Conservation (phyloP, 495 filamentous ascomycete species). For the Aspergillus avenaceus region DNA sequence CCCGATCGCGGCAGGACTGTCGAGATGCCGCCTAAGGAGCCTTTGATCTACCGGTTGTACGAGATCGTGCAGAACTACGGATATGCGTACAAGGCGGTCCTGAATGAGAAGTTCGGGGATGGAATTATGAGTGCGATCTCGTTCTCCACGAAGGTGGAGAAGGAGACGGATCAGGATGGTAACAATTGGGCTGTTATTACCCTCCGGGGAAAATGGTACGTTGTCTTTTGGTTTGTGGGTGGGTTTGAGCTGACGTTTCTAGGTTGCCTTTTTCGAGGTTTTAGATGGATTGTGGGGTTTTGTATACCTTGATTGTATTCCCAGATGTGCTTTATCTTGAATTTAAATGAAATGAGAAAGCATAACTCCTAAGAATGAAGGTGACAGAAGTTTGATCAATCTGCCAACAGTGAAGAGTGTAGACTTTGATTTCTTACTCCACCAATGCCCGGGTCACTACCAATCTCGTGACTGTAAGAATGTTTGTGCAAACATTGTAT, state of each 20-base stretch:
- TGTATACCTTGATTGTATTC: background rate
- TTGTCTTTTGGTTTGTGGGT: background rate
- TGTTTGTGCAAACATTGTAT: too few relatives aligned
- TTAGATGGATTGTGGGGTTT: constrained; percentile 32
- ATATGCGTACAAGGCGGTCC: constrained; percentile 89
- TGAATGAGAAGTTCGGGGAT: constrained; percentile 99
- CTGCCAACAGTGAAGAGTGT: too few relatives aligned
- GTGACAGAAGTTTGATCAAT: too few relatives aligned
- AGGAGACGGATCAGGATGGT: constrained; percentile 84
- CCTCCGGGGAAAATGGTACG: constrained; percentile 86
- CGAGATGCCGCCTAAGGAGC: constrained; percentile 93
- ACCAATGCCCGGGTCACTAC: too few relatives aligned
- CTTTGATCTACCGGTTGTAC: constrained; percentile 88
- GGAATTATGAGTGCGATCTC: constrained; percentile 98
- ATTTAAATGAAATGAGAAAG: too few relatives aligned
- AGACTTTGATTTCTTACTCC: too few relatives aligned
- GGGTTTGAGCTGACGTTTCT: constrained; percentile 7
- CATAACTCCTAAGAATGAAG: too few relatives aligned
- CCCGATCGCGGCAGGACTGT: constrained; percentile 80
- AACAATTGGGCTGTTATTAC: constrained; percentile 87
- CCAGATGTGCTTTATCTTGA: background rate
- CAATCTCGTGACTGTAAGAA: too few relatives aligned
- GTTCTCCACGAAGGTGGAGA: constrained; percentile 91
- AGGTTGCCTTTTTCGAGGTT: constrained; percentile 66
- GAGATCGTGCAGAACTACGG: constrained; percentile 99